Conservation (phyloP, 1,284 basidiomycete genomes). For the Phylloboletellus chloephorus region DNA sequence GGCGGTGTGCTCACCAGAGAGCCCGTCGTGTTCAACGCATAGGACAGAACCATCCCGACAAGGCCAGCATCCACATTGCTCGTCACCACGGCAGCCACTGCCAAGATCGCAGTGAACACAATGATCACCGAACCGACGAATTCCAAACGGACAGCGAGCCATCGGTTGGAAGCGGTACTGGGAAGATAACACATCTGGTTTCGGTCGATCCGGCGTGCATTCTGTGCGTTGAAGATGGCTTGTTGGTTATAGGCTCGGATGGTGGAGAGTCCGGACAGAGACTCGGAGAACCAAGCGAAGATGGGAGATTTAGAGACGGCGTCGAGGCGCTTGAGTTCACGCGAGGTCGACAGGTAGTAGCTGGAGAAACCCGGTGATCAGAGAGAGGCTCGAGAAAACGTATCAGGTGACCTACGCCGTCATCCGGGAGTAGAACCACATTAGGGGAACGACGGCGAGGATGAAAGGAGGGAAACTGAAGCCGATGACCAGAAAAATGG, state of each 20-base stretch:
- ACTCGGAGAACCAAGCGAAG: constrained; percentile 87
- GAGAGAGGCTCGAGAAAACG: constrained; percentile 4
- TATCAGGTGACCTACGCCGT: constrained; percentile 52
- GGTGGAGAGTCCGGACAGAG: constrained; percentile 77
- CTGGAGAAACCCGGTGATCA: constrained; percentile 33
- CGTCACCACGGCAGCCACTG: constrained; percentile 66
- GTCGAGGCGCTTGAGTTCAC: constrained; percentile 90
- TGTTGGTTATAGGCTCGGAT: constrained; percentile 82
- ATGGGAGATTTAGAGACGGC: constrained; percentile 88
- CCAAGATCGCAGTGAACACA: constrained; percentile 64
- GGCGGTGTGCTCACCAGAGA: constrained; percentile 48
- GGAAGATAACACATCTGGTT: constrained; percentile 80
- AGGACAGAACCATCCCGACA: constrained; percentile 87
- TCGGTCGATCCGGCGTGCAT: constrained; percentile 76
- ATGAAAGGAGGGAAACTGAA: constrained; percentile 81
- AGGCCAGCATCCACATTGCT: constrained; percentile 82
- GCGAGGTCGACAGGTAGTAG: constrained; percentile 87
- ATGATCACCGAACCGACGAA: constrained; percentile 83
- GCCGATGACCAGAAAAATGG: constrained; percentile 77
- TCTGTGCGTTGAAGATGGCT: constrained; percentile 68
- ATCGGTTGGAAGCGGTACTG: constrained; percentile 70
- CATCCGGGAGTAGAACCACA: constrained; percentile 70
- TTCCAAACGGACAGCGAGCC: constrained; percentile 77
- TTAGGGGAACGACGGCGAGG: constrained; percentile 68
- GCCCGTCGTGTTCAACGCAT: constrained; percentile 78